Evolutionary conservation across 2,329 filamentous ascomycete species (phyloP).

Genomic region (Microsporum canis): DNA sequence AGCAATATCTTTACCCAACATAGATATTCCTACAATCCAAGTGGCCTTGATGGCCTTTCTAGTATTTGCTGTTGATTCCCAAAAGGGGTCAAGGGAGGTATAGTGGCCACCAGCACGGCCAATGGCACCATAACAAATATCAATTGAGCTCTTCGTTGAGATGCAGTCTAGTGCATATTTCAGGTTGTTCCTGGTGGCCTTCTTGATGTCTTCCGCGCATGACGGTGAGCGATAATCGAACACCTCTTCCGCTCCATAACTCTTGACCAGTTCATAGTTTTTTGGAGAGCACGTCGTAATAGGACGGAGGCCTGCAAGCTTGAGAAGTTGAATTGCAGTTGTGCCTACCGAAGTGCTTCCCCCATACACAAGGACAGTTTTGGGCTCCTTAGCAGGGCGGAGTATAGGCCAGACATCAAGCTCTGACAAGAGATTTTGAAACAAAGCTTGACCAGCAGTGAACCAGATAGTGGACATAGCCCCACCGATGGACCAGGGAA

Average conservation of each 20-base stretch:
- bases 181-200: slow-evolving; percentile 13
- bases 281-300: slow-evolving; percentile 27
- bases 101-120: slow-evolving; percentile 18
- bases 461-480: slow-evolving; percentile 22
- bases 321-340: slow-evolving; percentile 21
- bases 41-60: slow-evolving; percentile 10
- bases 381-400: slow-evolving; percentile 11
- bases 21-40: slow-evolving; percentile 14
- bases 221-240: slow-evolving; percentile 20
- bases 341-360: slow-evolving; percentile 37
- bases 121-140: slow-evolving; percentile 17
- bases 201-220: slow-evolving; percentile 14
- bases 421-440: slow-evolving; percentile 18
- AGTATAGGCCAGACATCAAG: background rate
- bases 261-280: slow-evolving; percentile 25
- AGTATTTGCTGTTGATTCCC: background rate
- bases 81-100: slow-evolving; percentile 14
- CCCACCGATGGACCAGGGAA: slow-evolving; percentile 24
- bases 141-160: slow-evolving; percentile 8
- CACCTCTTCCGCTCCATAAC: slow-evolving; percentile 25
- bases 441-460: slow-evolving; percentile 24
- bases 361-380: slow-evolving; percentile 36
- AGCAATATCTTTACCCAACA: slow-evolving; percentile 13
- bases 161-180: slow-evolving; percentile 14
- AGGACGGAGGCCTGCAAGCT: slow-evolving; percentile 23